Evolutionary conservation across 441 rosid genomes (phyloP).

Genomic region (Melastoma candidum): DNA sequence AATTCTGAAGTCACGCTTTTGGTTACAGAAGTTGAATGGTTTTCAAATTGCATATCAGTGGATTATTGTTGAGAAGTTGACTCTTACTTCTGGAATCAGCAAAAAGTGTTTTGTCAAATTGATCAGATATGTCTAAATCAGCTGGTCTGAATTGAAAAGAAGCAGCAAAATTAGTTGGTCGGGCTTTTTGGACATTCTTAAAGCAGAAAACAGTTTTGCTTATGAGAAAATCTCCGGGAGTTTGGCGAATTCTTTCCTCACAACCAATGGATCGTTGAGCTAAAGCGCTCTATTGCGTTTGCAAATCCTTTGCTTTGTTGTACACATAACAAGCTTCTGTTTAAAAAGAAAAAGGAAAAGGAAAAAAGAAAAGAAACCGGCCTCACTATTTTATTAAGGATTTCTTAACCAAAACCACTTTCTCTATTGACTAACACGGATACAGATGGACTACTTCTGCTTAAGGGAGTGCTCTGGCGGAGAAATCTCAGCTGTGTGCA

Average conservation of each 20-base stretch:
- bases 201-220: conserved; percentile 10
- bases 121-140: conserved; percentile 18
- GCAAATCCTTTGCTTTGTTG: too few relatives aligned
- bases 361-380: background rate
- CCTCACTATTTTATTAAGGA: conserved; percentile 1
- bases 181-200: conserved; percentile 12
- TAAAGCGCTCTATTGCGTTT: too few relatives aligned
- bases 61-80: conserved; percentile 30
- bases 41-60: conserved; percentile 23
- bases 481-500: conserved; percentile 3
- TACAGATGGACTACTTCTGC: conserved; percentile 15
- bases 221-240: too few relatives aligned
- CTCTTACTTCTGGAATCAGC: conserved; percentile 28
- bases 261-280: too few relatives aligned
- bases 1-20: conserved; percentile 2
- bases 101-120: conserved; percentile 15
- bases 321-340: background rate
- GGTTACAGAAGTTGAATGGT: conserved; percentile 18
- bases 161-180: background rate
- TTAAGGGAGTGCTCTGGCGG: conserved; percentile 12
- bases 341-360: background rate
- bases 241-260: too few relatives aligned
- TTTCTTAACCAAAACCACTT: conserved; percentile 1
- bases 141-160: conserved; percentile 7
- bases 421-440: conserved; percentile 5